Evolutionary conservation across 2,329 filamentous ascomycete genomes (phyloP).

Genomic region (Malbranchea zuffiana): DNA sequence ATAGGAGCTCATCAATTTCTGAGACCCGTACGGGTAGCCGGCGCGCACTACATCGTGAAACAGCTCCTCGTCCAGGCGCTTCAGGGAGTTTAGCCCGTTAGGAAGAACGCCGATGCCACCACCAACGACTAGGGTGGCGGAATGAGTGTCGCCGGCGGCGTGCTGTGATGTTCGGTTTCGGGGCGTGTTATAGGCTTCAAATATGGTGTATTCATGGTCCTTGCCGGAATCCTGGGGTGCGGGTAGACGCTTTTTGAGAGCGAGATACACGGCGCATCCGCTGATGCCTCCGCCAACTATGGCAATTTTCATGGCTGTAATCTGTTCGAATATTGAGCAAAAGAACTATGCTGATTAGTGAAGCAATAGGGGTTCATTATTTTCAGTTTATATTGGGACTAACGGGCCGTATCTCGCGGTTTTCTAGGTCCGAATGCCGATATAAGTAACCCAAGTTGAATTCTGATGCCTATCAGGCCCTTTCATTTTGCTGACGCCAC

Average conservation of each 20-base stretch:
- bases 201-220: slow-evolving; percentile 28
- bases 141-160: slow-evolving; percentile 18
- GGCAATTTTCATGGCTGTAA: slow-evolving; percentile 30
- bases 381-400: no score
- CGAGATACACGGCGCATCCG: slow-evolving; percentile 31
- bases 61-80: slow-evolving; percentile 28
- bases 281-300: slow-evolving; percentile 37
- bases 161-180: slow-evolving; percentile 17
- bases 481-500: no score
- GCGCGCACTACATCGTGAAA: slow-evolving; percentile 23
- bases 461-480: no score
- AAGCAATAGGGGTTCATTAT: no score
- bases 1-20: slow-evolving; percentile 27
- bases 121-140: slow-evolving; percentile 29
- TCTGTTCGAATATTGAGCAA: no score
- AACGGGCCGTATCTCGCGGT: no score
- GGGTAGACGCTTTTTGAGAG: slow-evolving; percentile 32
- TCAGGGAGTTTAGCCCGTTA: slow-evolving; percentile 32
- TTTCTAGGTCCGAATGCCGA: no score
- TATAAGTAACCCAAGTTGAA: no score
- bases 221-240: slow-evolving; percentile 10
- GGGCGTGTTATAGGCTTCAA: slow-evolving; percentile 31
- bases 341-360: no score
- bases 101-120: slow-evolving; percentile 30
- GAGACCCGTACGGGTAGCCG: slow-evolving; percentile 27